phyloP scores from a whole-genome alignment of 106 monocot species.

The Posidonia australis region DNA sequence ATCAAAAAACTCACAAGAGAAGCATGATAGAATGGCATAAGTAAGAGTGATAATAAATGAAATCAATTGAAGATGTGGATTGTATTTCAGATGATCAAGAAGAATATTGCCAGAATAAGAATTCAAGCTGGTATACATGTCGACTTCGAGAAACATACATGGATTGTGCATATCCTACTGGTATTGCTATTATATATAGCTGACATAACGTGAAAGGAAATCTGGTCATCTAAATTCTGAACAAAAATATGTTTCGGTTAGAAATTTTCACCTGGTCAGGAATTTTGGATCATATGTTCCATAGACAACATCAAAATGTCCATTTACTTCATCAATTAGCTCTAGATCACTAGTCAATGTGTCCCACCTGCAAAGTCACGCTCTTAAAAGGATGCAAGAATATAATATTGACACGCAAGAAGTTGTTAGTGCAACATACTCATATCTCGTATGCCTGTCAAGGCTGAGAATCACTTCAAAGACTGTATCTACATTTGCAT shows the following conservation, averaged over 20 bases:
- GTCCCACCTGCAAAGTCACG: constrained; percentile 75
- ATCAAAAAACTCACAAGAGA: too few relatives aligned
- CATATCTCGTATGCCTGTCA: constrained; percentile 65
- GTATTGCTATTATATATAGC: too few relatives aligned
- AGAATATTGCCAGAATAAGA: too few relatives aligned
- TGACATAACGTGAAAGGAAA: too few relatives aligned
- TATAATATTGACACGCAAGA: not conserved
- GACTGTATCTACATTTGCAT: constrained; percentile 67
- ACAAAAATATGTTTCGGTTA: not conserved
- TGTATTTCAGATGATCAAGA: too few relatives aligned
- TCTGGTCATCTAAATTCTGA: not conserved
- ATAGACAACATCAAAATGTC: constrained; percentile 87
- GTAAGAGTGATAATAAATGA: too few relatives aligned
- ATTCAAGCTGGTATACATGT: too few relatives aligned
- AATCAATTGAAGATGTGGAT: too few relatives aligned
- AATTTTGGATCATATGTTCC: constrained; percentile 73
- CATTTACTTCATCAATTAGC: constrained; percentile 59
- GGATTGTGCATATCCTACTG: not conserved
- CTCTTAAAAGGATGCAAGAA: constrained; percentile 10
- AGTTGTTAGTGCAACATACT: constrained; percentile 46
- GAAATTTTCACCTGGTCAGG: constrained; percentile 32
- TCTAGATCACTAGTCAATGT: constrained; percentile 69
- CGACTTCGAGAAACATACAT: too few relatives aligned
- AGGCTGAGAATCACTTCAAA: constrained; percentile 71
- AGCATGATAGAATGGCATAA: too few relatives aligned